Conservation (phyloP, 139 green algal genomes). For the Chlorella sp. region DNA sequence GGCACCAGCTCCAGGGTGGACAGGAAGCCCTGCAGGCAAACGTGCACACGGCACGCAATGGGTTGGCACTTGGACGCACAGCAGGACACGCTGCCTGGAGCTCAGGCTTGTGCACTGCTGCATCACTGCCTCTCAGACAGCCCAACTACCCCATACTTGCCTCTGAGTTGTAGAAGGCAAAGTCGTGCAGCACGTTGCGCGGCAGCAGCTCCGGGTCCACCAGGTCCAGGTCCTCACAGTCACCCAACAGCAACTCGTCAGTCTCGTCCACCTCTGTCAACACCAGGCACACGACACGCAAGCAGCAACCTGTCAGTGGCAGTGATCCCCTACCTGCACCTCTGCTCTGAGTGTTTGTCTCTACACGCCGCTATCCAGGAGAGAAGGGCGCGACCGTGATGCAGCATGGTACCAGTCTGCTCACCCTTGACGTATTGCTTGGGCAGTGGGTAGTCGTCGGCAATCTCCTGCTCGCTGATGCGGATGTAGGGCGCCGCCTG, state of each 20-base stretch:
- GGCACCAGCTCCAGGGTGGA: conserved; percentile 85
- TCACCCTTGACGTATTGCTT: conserved; percentile 64
- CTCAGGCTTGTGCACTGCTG: no score
- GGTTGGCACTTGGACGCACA: no score
- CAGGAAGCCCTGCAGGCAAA: conserved; percentile 63
- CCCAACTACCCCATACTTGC: conserved; percentile 21
- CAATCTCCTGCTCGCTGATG: conserved; percentile 88
- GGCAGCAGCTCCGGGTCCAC: conserved; percentile 72
- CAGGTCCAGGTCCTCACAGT: conserved; percentile 57
- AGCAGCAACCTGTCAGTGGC: no score
- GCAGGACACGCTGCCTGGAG: no score
- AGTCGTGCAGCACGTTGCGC: conserved; percentile 65
- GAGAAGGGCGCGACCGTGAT: no score
- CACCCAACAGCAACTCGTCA: conserved; percentile 79
- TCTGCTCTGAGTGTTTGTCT: no score
- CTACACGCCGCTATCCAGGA: no score
- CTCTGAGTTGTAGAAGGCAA: conserved; percentile 82
- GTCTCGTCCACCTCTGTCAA: conserved; percentile 64
- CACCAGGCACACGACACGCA: no score
- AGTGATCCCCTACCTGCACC: no score
- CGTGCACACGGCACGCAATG: no score
- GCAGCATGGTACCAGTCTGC: no score
- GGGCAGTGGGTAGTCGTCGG: conserved; percentile 89
- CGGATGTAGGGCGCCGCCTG: conserved; percentile 67
- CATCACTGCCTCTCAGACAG: no score